Conservation (phyloP, 768 basidiomycete species). For the Pleurotus giganteus region DNA sequence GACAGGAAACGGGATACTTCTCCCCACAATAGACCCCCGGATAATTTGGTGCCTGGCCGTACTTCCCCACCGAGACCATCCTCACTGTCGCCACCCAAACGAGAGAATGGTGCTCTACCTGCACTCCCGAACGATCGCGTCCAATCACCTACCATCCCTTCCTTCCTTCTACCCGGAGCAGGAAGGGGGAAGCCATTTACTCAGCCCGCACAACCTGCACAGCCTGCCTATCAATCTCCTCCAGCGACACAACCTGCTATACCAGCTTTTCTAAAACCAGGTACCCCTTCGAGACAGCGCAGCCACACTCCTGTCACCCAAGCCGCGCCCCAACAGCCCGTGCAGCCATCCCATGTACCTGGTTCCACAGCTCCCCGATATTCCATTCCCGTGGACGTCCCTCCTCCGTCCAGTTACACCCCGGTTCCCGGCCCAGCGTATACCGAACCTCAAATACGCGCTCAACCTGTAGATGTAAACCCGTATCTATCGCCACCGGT, state of each 20-base stretch:
- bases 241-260: background rate
- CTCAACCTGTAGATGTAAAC: background rate
- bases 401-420: background rate
- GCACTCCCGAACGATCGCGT: background rate
- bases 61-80: background rate
- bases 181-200: conserved; percentile 2
- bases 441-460: conserved; percentile 4
- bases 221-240: too few relatives aligned
- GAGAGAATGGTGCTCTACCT: background rate
- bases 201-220: background rate
- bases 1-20: conserved; percentile 14
- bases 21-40: conserved; percentile 5
- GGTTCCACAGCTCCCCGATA: background rate
- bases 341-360: conserved; percentile 5
- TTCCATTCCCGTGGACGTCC: background rate
- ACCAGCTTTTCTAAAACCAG: conserved; percentile 3
- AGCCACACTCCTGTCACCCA: background rate
- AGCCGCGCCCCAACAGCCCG: conserved; percentile 2
- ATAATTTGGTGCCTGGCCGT: conserved; percentile 7
- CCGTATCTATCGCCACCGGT: conserved; percentile 1
- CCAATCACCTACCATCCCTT: conserved; percentile 4
- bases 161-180: conserved; percentile 1
- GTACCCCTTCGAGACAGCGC: background rate
- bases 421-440: background rate
- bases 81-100: conserved; percentile 6